Evolutionary conservation across 495 filamentous ascomycete genomes (phyloP), one percentile per base, ranked within the genome.

Genomic region (Friedmanniomyces simplex): DNA sequence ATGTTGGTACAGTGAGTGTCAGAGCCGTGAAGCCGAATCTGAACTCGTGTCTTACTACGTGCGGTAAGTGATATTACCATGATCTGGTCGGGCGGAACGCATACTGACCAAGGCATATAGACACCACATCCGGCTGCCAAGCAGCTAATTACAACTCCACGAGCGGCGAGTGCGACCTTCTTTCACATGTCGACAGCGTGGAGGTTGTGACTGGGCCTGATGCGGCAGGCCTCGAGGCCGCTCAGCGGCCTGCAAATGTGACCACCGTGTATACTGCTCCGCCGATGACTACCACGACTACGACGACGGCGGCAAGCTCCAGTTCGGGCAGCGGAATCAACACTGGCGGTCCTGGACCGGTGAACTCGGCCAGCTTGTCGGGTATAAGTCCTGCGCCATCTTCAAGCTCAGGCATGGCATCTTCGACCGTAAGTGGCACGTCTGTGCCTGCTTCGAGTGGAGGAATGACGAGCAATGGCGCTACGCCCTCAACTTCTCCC

Each of bases 71-170:
- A 43, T n/a, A 16, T 5, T 43, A 20, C 28, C 39, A 43, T 32
- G 28, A 32, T 32, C 28, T 32, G 28, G n/a, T n/a, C n/a, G n/a
- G n/a, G n/a, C n/a, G 8, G 34, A 37, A 37, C 8, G 8, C 34
- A 37, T 43, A 20, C 39, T 43, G 2, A 43, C 39, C 14, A 10
- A 32, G 4, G 39, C 18, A 3, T 20, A 13, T 16, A 43, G 39
- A 60, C 22, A 37, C 39, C 18, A 54, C 41, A 2, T 1, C 43
- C 13, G 52, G 52, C 8, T 60, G 58, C 36, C 20, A 32, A 42
- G 58, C 58, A 20, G 45, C 45, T 22, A 60, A 60, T 22, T 60
- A 60, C 52, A 54, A 54, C 51, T 55, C 52, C 12, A 53, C 50
- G 2, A 47, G 42, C 16, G 26, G 20, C 13, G 41, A 49, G 24